phyloP scores from a whole-genome alignment of 2,329 filamentous ascomycete species.

The Venturia pyrina region DNA sequence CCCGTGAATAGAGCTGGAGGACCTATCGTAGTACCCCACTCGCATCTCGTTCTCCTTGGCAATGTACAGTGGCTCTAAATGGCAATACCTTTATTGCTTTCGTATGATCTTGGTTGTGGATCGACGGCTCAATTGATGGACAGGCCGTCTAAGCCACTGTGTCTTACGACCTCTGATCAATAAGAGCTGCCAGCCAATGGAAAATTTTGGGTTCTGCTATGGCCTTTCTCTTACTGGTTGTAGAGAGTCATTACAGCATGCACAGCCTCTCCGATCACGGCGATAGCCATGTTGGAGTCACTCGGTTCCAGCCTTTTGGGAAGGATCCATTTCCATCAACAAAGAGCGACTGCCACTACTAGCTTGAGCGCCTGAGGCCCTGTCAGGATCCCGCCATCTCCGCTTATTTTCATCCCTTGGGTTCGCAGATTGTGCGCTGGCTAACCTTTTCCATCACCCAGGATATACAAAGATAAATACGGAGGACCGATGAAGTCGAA shows the following conservation, averaged over 20 bases:
- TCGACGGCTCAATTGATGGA: background rate
- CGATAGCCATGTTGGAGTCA: background rate
- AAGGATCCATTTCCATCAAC: background rate
- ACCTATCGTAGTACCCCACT: background rate
- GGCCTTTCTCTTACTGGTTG: background rate
- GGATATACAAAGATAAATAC: conserved; percentile 99
- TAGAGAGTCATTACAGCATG: background rate
- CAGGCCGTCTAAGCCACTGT: background rate
- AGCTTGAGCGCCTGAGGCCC: background rate
- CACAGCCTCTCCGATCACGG: background rate
- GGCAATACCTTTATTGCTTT: background rate
- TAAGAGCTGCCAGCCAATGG: background rate
- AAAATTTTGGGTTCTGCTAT: background rate
- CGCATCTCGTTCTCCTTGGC: background rate
- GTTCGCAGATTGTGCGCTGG: background rate
- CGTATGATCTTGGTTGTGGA: background rate
- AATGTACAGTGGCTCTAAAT: background rate
- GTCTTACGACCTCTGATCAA: background rate
- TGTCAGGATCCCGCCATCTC: background rate
- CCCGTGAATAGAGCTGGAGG: background rate
- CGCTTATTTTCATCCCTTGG: background rate
- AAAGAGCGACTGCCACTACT: background rate
- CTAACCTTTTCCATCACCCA: conserved; percentile 27
- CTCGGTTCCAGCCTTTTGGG: background rate
- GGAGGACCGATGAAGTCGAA: conserved; percentile 12